Evolutionary conservation across 2,329 filamentous ascomycete species (phyloP).

Genomic region (Blumeria graminis): DNA sequence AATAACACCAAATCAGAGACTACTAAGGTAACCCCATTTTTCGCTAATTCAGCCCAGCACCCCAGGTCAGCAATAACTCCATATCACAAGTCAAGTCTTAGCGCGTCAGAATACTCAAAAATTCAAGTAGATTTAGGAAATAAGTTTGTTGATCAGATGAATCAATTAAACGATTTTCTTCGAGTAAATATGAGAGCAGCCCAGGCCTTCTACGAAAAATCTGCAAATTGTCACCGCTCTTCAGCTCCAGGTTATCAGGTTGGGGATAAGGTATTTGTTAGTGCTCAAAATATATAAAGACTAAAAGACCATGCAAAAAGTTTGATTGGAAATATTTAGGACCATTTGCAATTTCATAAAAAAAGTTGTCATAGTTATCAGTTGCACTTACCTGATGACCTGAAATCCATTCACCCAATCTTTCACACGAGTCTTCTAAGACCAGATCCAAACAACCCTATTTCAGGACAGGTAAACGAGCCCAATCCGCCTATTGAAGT

Average conservation of each 20-base stretch:
- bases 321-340: slow-evolving; percentile 2
- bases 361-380: slow-evolving; percentile 1
- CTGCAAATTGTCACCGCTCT: neutral
- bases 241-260: neutral
- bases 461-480: neutral
- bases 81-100: neutral
- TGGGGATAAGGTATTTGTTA: slow-evolving; percentile 1
- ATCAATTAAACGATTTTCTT: neutral
- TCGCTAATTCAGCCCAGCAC: neutral
- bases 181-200: slow-evolving; percentile 1
- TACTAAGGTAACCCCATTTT: neutral
- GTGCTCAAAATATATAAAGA: slow-evolving; percentile 1
- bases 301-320: slow-evolving; percentile 1
- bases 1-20: neutral
- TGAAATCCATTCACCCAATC: slow-evolving; percentile 1
- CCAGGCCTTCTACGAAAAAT: neutral
- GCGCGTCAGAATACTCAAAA: neutral
- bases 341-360: slow-evolving; percentile 1
- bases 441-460: neutral
- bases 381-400: neutral
- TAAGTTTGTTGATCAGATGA: neutral
- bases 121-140: neutral
- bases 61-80: neutral
- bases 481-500: neutral
- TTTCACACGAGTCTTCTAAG: slow-evolving; percentile 3